These are phyloP conservation scores for Castanea mollissima DNA, from an alignment of 306 rosid species.

Conservation along the genomic window DNA sequence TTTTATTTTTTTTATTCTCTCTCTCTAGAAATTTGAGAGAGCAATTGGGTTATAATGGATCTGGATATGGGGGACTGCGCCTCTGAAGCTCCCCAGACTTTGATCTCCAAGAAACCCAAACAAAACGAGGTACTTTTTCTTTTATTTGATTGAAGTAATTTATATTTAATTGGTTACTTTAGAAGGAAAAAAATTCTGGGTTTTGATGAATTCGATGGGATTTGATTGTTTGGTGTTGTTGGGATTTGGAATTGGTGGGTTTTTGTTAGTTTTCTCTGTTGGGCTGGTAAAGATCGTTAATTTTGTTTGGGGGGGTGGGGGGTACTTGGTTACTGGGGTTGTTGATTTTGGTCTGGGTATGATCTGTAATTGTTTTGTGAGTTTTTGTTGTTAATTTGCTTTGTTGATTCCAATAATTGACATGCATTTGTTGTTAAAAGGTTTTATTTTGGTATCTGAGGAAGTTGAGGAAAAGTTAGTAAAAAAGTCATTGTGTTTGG, in stretches of 20 bases:
- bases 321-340: background rate
- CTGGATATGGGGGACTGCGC: conserved; percentile 19
- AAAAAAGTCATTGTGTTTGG: background rate
- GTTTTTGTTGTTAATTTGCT: background rate
- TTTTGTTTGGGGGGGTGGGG: background rate
- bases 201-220: background rate
- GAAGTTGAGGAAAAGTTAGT: background rate
- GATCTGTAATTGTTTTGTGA: background rate
- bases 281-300: background rate
- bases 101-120: conserved; percentile 45
- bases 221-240: background rate
- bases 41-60: conserved; percentile 38
- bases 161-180: background rate
- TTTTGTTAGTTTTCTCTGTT: background rate
- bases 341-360: background rate
- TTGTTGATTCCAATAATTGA: background rate
- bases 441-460: background rate
- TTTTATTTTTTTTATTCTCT: background rate
- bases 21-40: background rate
- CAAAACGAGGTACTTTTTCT: conserved; percentile 37
- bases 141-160: background rate
- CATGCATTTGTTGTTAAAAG: background rate
- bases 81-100: conserved; percentile 15
- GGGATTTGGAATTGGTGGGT: background rate
- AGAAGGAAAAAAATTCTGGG: background rate